A percentile compares a stretch with the other conserved stretches of the same genome.
phyloP scores from a whole-genome alignment of 2,329 filamentous ascomycete species.

The Penicillium sp. region DNA sequence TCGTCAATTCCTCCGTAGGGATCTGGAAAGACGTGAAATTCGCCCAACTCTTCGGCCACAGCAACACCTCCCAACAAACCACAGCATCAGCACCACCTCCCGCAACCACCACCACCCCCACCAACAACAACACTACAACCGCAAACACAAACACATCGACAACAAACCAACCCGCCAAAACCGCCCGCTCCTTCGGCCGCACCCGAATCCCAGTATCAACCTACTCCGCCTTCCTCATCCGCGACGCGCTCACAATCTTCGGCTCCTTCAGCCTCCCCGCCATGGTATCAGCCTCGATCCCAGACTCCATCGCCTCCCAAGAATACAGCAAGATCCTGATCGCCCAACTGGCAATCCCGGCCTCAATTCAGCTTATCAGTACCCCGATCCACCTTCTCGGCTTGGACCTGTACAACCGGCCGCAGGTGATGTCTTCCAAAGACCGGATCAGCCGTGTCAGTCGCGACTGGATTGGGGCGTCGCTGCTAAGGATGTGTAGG shows the following conservation, averaged over 20 bases:
- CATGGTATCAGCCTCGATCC: constrained; percentile 50
- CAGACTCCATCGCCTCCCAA: constrained; percentile 68
- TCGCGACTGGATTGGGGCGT: constrained; percentile 71
- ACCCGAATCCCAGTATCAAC: constrained; percentile 47
- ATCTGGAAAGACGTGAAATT: constrained; percentile 81
- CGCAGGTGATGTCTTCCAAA: constrained; percentile 42
- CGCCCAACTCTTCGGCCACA: constrained; percentile 63
- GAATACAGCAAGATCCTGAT: constrained; percentile 82
- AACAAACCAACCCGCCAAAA: constrained; percentile 15
- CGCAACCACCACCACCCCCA: not conserved
- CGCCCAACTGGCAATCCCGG: constrained; percentile 76
- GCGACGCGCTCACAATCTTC: constrained; percentile 84
- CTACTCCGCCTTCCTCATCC: constrained; percentile 63
- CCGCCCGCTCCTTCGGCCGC: constrained; percentile 28
- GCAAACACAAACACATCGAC: constrained; percentile 17
- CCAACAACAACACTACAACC: constrained; percentile 10
- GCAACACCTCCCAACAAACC: constrained; percentile 15
- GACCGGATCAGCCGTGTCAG: constrained; percentile 62
- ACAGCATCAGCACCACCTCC: constrained; percentile 3
- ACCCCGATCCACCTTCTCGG: constrained; percentile 82
- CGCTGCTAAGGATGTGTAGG: constrained; percentile 69
- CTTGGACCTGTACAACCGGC: constrained; percentile 77
- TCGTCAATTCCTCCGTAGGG: constrained; percentile 73
- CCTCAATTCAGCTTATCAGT: constrained; percentile 69
- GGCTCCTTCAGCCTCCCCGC: constrained; percentile 30